Base-by-base conservation (phyloP, 2,329 filamentous ascomycete genomes). In the Davidsoniella virescens region DNA sequence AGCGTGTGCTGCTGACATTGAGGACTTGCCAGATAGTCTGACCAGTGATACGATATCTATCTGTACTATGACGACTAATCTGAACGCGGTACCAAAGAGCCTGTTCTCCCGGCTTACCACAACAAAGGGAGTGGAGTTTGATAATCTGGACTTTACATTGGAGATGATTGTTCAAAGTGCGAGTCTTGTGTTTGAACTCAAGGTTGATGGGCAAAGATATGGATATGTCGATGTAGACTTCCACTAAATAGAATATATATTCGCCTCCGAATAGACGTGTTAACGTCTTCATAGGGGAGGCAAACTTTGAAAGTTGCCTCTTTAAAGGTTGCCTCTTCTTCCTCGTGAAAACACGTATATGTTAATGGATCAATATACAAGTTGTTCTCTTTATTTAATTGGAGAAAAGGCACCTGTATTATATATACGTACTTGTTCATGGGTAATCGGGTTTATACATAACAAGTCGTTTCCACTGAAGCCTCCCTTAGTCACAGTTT, bases 111-210 rank as follows among this genome's bases (percentile, higher is more conserved):
- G 82, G 12, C 64, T 90, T 55, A 87, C 83, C 14, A 88, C 84
- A 10, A 88, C 84, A 2, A 72, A 82, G 49, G 84, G 84, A 1
- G 78, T 87, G 4, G 84, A 87, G 63, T 90, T 88, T 64, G 81
- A 87, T 57, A 87, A 87, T 55, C 67, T 90, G 26, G 82, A 88
- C 60, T 88, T 88, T 54, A 85, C 82, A 9, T 73, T 88, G 5
- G 83, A 87, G 66, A 87, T 90, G 82, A 80, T 81, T 56, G 83
- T 88, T 41, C 80, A 87, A 59, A 85, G 80, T 57, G 84, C 84
- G 0, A 81, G 82, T 1, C 58, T 88, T 52, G 76, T 81, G 2
- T 88, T 88, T 62, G 83, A 88, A 64, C 64, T 88, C 49, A 83
- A 84, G 64, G 83, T 88, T 10, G 83, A 87, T 59, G 83, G 82